A percentile compares a stretch with the other conserved stretches of the same genome.
Evolutionary conservation across 1,139 yeast genomes (phyloP).

Genomic region (Yamadazyma blattariae): DNA sequence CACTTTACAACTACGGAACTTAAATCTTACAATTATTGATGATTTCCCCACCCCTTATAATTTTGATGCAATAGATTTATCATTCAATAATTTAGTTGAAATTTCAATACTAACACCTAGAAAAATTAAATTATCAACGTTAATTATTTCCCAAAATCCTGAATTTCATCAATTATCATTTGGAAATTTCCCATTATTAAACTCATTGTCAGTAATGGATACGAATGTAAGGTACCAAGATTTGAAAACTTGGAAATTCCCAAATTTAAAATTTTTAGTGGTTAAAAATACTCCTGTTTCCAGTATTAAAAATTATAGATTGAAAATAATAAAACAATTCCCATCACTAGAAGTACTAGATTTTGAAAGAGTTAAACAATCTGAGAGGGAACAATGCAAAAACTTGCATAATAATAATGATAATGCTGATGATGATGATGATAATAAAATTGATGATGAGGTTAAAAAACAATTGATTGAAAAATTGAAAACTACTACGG

Average conservation of each 20-base stretch:
- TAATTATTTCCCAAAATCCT: constrained; percentile 61
- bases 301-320: constrained; percentile 53
- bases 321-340: constrained; percentile 55
- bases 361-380: constrained; percentile 55
- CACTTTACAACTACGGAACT: constrained; percentile 34
- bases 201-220: constrained; percentile 48
- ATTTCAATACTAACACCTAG: constrained; percentile 29
- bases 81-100: constrained; percentile 60
- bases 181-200: constrained; percentile 40
- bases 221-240: constrained; percentile 47
- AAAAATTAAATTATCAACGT: constrained; percentile 6
- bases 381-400: constrained; percentile 52
- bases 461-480: constrained; percentile 52
- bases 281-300: constrained; percentile 64
- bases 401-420: too few relatives aligned
- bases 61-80: constrained; percentile 59
- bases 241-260: constrained; percentile 27
- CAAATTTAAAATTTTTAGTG: constrained; percentile 44
- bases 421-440: constrained; percentile 1
- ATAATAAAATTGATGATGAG: constrained; percentile 20
- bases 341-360: constrained; percentile 69
- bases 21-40: constrained; percentile 33
- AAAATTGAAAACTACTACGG: constrained; percentile 59
- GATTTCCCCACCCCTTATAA: constrained; percentile 31
- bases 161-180: constrained; percentile 27